Base-by-base conservation (phyloP, 2,329 filamentous ascomycete genomes). In the Lachnellula subtilissima region DNA sequence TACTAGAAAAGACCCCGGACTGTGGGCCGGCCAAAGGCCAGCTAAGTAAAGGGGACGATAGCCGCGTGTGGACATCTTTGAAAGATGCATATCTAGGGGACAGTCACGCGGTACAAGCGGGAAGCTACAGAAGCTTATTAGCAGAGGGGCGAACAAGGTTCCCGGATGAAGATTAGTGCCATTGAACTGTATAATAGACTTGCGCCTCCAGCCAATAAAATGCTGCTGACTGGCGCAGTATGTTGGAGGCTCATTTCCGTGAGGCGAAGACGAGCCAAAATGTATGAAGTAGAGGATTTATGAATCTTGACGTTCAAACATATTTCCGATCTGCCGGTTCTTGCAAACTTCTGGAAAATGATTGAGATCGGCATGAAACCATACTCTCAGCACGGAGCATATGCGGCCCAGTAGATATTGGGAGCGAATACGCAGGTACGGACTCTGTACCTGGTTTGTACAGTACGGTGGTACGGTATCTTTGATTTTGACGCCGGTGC, bases 1-100 rank as follows among this genome's bases (percentile, higher is more conserved):
- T 32, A 32, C 42, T 48, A 23, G 32, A 49, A 15, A 4, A n/a
- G 37, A 50, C 23, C 52, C 46, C 28, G 36, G 39, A 37, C n/a
- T 40, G 52, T 46, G 49, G 56, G 40, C n/a, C 45, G 52, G 40
- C 35, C 35, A 42, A 37, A 6, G 35, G n/a, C 53, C 46, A 51
- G 46, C 4, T 37, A 35, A 42, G n/a, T 15, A 49, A 46, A 22
- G 37, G 25, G 17, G 42, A 50, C 17, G 28, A 28, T 40, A 19
- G 50, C 25, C 17, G 23, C 37, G 52, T 55, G 50, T 39, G 47
- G 15, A 25, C 35, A 53, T 40, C 50, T 48, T 40, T 45, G 50
- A 55, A 36, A 36, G 15, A 48, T 40, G 42, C 25, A 35, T 36
- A n/a, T 12, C 19, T 22, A 19, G 48, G 25, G 37, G 3, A 17